Evolutionary conservation across 2,329 filamentous ascomycete genomes (phyloP), one percentile per base, ranked within the genome.

Genomic region (Pyrenochaeta sp.): DNA sequence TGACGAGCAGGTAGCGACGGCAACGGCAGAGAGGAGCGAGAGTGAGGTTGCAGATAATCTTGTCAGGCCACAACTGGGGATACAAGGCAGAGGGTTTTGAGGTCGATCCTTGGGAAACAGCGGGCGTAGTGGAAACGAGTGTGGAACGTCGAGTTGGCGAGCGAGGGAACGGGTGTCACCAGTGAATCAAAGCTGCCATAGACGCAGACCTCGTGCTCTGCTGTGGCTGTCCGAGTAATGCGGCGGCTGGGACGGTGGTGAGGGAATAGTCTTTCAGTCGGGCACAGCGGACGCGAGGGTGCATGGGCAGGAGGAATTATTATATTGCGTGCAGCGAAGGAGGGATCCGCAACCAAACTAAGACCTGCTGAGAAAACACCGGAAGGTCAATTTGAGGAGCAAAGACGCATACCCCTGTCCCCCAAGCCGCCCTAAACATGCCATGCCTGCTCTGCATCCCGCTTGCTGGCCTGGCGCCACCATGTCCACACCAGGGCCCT

Each of bases 61-160:
- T 51, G 40, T 58, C 44, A 63, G 61, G 55, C 56, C 52, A 56
- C 48, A 41, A 57, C n/a, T n/a, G n/a, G 46, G 50, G 60, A 54
- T 58, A 49, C 51, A 56, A 49, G 23, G 60, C 56, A 41, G 55
- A 23, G 50, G 60, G 59, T 58, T 64, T 59, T 61, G 54, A 52
- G 49, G 56, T 53, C 49, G 51, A 59, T 47, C 21, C 49, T 50
- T 58, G 51, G 57, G 44, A 54, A 47, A 42, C 51, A 61, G 51
- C 53, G 58, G 29, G 61, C 51, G 60, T 58, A 55, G 61, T 63
- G 64, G 66, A 68, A 73, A 65, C 70, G 69, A 72, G 63, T 62
- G 70, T 72, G 64, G 52, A 67, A 67, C 61, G 61, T 52, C 49
- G 59, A 58, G 53, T 58, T 56, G 54, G 61, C 58, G 52, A 57